Evolutionary conservation across 495 filamentous ascomycete species (phyloP).

Genomic region (Schizothecium vesticola): DNA sequence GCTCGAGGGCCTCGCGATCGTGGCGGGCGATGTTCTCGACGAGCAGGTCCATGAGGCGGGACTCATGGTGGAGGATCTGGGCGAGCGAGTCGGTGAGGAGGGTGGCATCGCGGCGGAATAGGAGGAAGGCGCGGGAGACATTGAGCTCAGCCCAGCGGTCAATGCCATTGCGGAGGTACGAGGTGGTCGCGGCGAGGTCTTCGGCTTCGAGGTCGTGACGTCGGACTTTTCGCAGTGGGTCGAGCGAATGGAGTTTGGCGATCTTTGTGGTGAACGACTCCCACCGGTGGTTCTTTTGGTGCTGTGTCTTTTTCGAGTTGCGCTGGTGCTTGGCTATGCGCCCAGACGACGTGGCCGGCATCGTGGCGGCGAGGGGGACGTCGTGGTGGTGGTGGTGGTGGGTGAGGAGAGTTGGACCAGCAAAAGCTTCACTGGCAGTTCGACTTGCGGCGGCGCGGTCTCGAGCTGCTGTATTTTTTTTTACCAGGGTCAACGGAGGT

Average conservation of each 20-base stretch:
- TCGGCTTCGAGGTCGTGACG: constrained; percentile 73
- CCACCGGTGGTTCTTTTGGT: constrained; percentile 78
- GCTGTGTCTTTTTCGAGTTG: constrained; percentile 61
- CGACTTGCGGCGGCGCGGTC: background rate
- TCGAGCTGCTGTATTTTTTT: constrained; percentile 21
- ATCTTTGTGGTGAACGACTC: constrained; percentile 91
- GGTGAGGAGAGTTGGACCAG: background rate
- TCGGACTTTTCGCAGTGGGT: constrained; percentile 82
- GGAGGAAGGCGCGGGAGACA: constrained; percentile 69
- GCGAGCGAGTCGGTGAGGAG: constrained; percentile 83
- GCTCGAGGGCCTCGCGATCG: constrained; percentile 73
- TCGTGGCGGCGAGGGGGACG: constrained; percentile 24
- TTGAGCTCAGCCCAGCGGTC: constrained; percentile 90
- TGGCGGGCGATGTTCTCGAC: constrained; percentile 70
- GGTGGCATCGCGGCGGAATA: constrained; percentile 65
- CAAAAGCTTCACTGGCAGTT: constrained; percentile 8
- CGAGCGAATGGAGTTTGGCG: constrained; percentile 78
- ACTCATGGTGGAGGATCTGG: constrained; percentile 82
- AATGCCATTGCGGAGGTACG: constrained; percentile 75
- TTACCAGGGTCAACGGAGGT: constrained; percentile 18
- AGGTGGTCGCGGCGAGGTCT: constrained; percentile 60
- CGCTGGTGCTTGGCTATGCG: constrained; percentile 61
- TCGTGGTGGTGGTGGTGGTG: constrained; percentile 5
- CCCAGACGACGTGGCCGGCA: constrained; percentile 55
- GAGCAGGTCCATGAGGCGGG: constrained; percentile 73